Evolutionary conservation across 148 eudicot species (phyloP).

Genomic region (Limonium bicolor): DNA sequence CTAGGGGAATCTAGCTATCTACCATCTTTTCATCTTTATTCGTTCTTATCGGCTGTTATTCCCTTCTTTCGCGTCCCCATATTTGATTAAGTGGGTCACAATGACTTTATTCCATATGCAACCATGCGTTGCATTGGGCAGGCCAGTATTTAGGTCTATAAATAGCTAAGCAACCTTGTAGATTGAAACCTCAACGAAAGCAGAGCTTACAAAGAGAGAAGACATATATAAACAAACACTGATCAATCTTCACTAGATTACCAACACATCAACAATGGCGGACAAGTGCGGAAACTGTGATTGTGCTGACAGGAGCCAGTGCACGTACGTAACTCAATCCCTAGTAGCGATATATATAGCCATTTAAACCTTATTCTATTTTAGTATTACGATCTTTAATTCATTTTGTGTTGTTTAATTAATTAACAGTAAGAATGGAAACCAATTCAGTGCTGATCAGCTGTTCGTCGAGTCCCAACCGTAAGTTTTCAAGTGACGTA

Average conservation of each 20-base stretch:
- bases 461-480: slow-evolving; percentile 20
- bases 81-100: neutral
- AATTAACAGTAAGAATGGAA: slow-evolving; percentile 45
- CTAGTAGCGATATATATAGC: neutral
- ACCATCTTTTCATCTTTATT: no score
- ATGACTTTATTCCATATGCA: no score
- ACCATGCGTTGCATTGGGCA: no score
- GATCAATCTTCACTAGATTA: no score
- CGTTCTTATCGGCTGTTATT: neutral
- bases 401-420: neutral
- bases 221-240: neutral
- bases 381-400: neutral
- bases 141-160: slow-evolving; percentile 14
- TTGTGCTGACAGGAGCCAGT: slow-evolving; percentile 11
- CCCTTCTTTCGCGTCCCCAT: slow-evolving; percentile 3
- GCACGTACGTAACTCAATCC: slow-evolving; percentile 3
- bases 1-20: no score
- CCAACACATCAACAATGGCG: slow-evolving; percentile 10
- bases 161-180: slow-evolving; percentile 8
- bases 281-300: slow-evolving; percentile 8
- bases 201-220: neutral
- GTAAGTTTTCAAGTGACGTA: neutral
- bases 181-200: slow-evolving; percentile 1
- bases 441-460: slow-evolving; percentile 15
- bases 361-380: neutral